Base-by-base conservation (phyloP, 331 rosid species). In the Malus hybrid region DNA sequence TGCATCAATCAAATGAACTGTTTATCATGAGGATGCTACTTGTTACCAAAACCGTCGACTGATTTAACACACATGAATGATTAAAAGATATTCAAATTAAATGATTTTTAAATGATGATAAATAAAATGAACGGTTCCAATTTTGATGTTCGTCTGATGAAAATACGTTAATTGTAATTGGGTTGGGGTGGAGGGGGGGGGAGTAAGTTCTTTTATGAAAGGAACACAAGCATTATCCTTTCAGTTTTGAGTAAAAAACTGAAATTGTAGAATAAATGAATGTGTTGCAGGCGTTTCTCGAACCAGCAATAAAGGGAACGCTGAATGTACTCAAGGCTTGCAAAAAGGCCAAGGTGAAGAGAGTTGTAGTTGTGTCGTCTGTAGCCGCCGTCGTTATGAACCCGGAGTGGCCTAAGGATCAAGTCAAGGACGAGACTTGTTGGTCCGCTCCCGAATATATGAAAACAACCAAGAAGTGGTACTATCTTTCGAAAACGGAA, bases 401-500 rank as follows among this genome's bases (percentile, higher is more conserved):
- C 69, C 91, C 91, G 0, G 52, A 73, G n/a, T 80, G 86, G 55
- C 84, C 91, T 1, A 80, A 71, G 44, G 86, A 78, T 77, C 72
- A 71, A 79, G 76, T 78, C 13, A 75, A 87, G 6, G 97, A 89
- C 72, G 97, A 91, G 75, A 77, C 84, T 66, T 86, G 73, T 80
- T 91, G 93, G 97, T 86, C 95, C 29, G 97, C 84, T 79, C 81
- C 53, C 77, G 91, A 89, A 68, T 80, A 85, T 66, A 82, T 90
- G 76, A 77, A 18, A 79, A 62, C 77, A 28, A 83, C 80, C 12
- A 8, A 88, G 90, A 83, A 80, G 76, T 91, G 93, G 91, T 91
- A 91, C 68, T 75, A n/a, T 72, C 79, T 72, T 67, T 63, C 96
- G 24, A 91, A 91, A 84, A 88, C 91, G 30, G 78, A 85, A 68